Conservation (phyloP, 2,329 filamentous ascomycete species). For the Stagonosporopsis rhizophila region DNA sequence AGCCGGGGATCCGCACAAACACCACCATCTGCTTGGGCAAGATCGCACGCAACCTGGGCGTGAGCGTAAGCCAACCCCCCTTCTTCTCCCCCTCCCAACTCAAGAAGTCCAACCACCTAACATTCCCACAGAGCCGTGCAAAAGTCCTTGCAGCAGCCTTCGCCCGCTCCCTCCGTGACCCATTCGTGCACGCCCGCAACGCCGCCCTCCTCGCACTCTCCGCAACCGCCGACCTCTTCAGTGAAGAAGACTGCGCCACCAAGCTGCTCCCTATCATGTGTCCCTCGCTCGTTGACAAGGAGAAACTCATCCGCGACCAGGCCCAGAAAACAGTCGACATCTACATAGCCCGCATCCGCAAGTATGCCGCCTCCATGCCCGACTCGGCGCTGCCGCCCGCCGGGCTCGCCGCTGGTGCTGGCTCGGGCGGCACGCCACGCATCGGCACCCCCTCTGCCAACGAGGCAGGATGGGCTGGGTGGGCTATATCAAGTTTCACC, state of each 20-base stretch:
- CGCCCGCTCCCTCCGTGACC: constrained; percentile 84
- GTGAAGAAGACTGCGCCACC: constrained; percentile 84
- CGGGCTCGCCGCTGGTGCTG: constrained; percentile 53
- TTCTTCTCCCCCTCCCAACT: too few species aligned
- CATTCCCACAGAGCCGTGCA: constrained; percentile 66
- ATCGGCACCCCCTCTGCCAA: constrained; percentile 78
- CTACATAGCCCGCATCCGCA: constrained; percentile 83
- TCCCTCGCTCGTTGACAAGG: constrained; percentile 88
- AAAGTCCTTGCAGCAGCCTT: constrained; percentile 96
- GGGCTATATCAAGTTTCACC: constrained; percentile 98
- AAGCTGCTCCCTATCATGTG: constrained; percentile 86
- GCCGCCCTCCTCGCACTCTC: constrained; percentile 85
- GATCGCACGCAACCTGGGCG: constrained; percentile 87
- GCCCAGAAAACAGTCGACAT: constrained; percentile 87
- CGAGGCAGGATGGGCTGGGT: constrained; percentile 82
- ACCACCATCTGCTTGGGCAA: constrained; percentile 98
- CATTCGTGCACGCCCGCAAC: constrained; percentile 92
- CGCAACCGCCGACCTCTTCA: constrained; percentile 85
- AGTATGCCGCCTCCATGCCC: constrained; percentile 77
- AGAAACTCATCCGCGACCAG: constrained; percentile 92
- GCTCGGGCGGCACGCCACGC: constrained; percentile 60
- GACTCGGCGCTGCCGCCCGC: constrained; percentile 78
- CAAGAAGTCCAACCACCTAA: constrained; percentile 15
- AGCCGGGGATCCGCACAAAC: constrained; percentile 95
- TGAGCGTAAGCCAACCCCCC: constrained; percentile 58